A percentile compares a stretch with the other conserved stretches of the same genome.
phyloP scores from a whole-genome alignment of 345 rosid species.

The Tarenaya hassleriana region DNA sequence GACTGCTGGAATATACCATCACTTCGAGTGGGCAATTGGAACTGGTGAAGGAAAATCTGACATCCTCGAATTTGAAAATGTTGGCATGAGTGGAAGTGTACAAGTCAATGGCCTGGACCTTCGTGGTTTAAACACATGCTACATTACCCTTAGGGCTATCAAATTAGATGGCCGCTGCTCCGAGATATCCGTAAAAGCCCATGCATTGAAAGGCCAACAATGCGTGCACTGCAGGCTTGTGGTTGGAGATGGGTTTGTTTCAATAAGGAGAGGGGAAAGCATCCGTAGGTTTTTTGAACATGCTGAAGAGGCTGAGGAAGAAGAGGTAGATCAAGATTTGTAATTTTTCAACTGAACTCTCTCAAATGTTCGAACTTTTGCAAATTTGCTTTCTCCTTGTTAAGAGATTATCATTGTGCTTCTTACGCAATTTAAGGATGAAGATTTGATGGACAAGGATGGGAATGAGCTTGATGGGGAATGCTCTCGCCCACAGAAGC shows the following conservation, averaged over 20 bases:
- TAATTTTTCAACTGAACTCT: conserved; percentile 7
- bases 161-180: conserved; percentile 82
- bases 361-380: conserved; percentile 12
- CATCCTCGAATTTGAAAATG: conserved; percentile 81
- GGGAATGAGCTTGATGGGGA: conserved; percentile 95
- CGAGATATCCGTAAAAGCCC: conserved; percentile 86
- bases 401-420: conserved; percentile 8
- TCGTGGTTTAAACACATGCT: conserved; percentile 53
- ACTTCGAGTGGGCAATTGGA: conserved; percentile 99
- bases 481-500: conserved; percentile 97
- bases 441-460: conserved; percentile 91
- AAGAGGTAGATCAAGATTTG: conserved; percentile 58
- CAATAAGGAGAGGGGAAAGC: conserved; percentile 80
- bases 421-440: conserved; percentile 55
- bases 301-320: conserved; percentile 97
- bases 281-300: conserved; percentile 80
- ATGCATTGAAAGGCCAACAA: conserved; percentile 66
- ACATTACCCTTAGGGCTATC: conserved; percentile 87
- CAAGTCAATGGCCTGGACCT: conserved; percentile 71
- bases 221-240: conserved; percentile 89
- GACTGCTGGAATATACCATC: conserved; percentile 65
- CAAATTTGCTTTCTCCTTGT: conserved; percentile 1
- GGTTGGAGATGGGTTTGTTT: conserved; percentile 91
- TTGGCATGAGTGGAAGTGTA: conserved; percentile 67
- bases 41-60: conserved; percentile 85